These are phyloP conservation scores for Gossypium trilobum DNA, from an alignment of 441 rosid genomes.

Conservation along the genomic window DNA sequence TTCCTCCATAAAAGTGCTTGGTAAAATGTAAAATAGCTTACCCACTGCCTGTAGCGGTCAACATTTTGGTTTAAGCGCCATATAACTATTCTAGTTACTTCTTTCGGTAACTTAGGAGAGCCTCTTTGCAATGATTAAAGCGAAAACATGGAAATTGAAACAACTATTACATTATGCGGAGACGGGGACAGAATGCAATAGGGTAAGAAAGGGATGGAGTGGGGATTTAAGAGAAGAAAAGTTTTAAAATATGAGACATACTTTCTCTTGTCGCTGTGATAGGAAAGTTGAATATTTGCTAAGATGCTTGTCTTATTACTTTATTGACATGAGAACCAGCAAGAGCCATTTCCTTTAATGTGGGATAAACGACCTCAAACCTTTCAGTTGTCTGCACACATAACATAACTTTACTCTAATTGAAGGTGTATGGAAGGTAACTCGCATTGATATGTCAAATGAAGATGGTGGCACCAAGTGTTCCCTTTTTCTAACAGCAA, in stretches of 20 bases:
- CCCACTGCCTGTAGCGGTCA: slow-evolving; percentile 85
- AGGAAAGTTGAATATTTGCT: slow-evolving; percentile 50
- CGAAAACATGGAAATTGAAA: too few relatives aligned
- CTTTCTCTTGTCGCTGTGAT: slow-evolving; percentile 68
- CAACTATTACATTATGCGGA: slow-evolving; percentile 6
- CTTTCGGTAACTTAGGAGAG: too few relatives aligned
- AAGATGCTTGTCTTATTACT: slow-evolving; percentile 71
- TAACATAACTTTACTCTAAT: slow-evolving; percentile 39
- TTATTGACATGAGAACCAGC: slow-evolving; percentile 72
- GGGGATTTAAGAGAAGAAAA: not conserved
- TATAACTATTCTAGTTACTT: not conserved
- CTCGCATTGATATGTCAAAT: slow-evolving; percentile 50
- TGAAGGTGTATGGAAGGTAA: slow-evolving; percentile 62
- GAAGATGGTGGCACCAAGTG: slow-evolving; percentile 71
- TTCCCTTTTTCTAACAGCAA: slow-evolving; percentile 79
- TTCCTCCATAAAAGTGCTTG: not conserved
- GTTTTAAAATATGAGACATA: slow-evolving; percentile 16
- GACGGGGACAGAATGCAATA: not conserved
- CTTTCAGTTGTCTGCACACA: slow-evolving; percentile 75
- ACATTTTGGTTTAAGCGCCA: slow-evolving; percentile 63
- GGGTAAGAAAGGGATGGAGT: not conserved
- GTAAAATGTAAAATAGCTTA: slow-evolving; percentile 24
- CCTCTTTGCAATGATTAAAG: too few relatives aligned
- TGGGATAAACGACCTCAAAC: slow-evolving; percentile 63
- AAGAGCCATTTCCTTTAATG: slow-evolving; percentile 71